Evolutionary conservation across 2,329 filamentous ascomycete species (phyloP).

Genomic region (Incumbomyces delicatus): DNA sequence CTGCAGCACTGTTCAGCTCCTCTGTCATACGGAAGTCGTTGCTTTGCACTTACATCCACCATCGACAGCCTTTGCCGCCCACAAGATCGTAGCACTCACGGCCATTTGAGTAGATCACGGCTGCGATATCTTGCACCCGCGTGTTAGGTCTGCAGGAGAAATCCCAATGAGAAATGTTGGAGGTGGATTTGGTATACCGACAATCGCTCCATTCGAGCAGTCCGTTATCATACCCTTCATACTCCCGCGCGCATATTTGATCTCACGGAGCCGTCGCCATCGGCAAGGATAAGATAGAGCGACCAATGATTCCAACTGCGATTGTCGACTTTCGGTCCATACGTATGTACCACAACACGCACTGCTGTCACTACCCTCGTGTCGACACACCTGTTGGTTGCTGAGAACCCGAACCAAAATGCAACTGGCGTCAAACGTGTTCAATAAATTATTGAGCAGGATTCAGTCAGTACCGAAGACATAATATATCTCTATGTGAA

Average conservation of each 20-base stretch:
- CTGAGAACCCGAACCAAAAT: background rate
- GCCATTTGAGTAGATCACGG: background rate
- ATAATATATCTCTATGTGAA: no score
- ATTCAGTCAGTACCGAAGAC: no score
- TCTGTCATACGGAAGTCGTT: no score
- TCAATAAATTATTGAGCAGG: no score
- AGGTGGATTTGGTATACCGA: background rate
- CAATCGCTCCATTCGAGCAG: background rate
- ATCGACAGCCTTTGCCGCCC: background rate
- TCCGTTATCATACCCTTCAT: background rate
- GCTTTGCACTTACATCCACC: no score
- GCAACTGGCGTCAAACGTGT: background rate
- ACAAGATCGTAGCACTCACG: background rate
- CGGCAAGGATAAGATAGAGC: background rate
- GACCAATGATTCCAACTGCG: background rate
- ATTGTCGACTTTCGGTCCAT: background rate
- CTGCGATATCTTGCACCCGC: background rate
- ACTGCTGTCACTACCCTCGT: background rate
- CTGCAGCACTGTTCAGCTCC: no score
- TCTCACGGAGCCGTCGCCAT: background rate
- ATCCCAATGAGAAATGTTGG: background rate
- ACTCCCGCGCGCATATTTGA: no score
- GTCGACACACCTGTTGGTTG: background rate
- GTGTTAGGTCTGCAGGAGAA: background rate
- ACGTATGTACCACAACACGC: background rate